Evolutionary conservation across 176 grass and related monocot species (phyloP).

Genomic region (Oryza australiensis): DNA sequence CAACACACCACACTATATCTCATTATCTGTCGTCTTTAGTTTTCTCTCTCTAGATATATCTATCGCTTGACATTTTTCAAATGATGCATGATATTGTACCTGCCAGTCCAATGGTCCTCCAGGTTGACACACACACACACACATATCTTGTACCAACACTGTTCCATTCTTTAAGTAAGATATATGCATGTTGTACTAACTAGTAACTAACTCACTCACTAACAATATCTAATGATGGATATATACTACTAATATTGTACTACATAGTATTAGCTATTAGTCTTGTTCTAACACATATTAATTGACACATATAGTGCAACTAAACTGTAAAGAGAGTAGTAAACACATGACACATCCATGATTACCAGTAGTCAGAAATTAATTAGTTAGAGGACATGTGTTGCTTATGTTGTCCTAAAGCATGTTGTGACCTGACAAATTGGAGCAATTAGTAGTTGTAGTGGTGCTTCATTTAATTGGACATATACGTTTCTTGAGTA

Average conservation of each 20-base stretch:
- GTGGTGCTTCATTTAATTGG: neutral
- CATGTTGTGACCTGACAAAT: neutral
- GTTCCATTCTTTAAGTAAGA: conserved; percentile 34
- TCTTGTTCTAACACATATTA: neutral
- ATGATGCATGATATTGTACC: conserved; percentile 38
- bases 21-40: neutral
- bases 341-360: neutral
- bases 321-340: neutral
- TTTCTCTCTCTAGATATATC: neutral
- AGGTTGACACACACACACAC: neutral
- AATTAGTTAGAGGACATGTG: neutral
- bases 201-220: conserved; percentile 19
- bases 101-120: conserved; percentile 13
- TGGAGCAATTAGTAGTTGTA: neutral
- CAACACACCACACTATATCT: conserved; percentile 19
- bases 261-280: neutral
- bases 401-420: neutral
- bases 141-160: neutral
- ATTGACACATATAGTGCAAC: neutral
- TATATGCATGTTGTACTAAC: neutral
- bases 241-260: neutral
- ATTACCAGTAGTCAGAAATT: conserved; percentile 1
- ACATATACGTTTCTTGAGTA: neutral
- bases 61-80: conserved; percentile 24
- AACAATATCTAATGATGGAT: neutral